phyloP scores from a whole-genome alignment of 2,329 filamentous ascomycete genomes.

The Massarina eburnea region DNA sequence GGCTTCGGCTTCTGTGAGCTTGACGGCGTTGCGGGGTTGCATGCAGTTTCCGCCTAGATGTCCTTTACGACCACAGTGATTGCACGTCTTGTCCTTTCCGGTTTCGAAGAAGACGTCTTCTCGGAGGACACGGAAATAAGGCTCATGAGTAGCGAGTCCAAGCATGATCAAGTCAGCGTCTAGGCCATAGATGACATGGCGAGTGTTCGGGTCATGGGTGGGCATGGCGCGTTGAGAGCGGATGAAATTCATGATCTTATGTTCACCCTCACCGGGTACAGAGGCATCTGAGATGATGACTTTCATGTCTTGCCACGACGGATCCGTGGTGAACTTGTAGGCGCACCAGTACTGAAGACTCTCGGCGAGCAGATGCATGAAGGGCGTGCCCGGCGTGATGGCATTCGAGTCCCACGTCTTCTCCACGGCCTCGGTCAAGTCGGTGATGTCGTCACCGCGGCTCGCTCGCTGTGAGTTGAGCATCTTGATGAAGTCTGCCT shows the following conservation, averaged over 20 bases:
- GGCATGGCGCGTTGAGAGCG: conserved; percentile 88
- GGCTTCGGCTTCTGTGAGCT: conserved; percentile 80
- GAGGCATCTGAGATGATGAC: conserved; percentile 98
- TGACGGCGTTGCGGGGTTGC: conserved; percentile 52
- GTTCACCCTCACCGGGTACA: conserved; percentile 95
- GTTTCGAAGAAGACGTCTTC: conserved; percentile 97
- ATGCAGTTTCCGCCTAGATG: conserved; percentile 83
- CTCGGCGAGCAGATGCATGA: conserved; percentile 93
- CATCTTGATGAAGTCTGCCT: conserved; percentile 82
- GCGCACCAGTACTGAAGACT: conserved; percentile 95
- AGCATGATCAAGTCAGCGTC: conserved; percentile 99
- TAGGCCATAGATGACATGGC: conserved; percentile 96
- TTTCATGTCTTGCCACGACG: conserved; percentile 88
- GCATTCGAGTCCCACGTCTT: conserved; percentile 90
- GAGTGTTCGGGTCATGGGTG: conserved; percentile 93
- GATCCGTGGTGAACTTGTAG: conserved; percentile 96
- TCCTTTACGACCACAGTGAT: conserved; percentile 86
- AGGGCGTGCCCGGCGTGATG: conserved; percentile 95
- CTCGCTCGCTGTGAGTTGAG: conserved; percentile 71
- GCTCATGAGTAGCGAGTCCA: conserved; percentile 93
- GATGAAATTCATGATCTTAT: conserved; percentile 99
- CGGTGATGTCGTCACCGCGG: conserved; percentile 55
- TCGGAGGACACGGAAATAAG: conserved; percentile 91
- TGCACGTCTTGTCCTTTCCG: conserved; percentile 79
- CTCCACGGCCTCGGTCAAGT: conserved; percentile 67